These are phyloP conservation scores for Cutaneotrichosporon spelunceum DNA, from an alignment of 1,284 basidiomycete genomes.

Conservation along the genomic window DNA sequence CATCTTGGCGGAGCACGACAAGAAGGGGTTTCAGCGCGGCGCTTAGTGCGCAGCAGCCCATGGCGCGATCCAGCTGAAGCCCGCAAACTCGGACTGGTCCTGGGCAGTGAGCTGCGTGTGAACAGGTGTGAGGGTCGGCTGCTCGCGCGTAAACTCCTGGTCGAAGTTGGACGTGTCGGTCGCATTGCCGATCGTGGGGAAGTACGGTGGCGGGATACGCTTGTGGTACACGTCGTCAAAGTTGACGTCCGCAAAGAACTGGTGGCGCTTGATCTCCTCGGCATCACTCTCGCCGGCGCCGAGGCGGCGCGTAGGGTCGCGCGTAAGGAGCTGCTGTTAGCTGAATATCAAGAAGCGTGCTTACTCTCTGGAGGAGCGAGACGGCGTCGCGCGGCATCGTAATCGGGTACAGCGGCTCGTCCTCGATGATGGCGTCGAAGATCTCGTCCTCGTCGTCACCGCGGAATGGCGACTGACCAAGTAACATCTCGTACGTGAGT, in stretches of 20 bases:
- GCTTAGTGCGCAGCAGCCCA: conserved; percentile 25
- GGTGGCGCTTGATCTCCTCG: conserved; percentile 94
- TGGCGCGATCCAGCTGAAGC: conserved; percentile 72
- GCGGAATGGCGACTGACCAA: conserved; percentile 98
- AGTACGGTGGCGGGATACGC: conserved; percentile 94
- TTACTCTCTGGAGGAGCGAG: conserved; percentile 86
- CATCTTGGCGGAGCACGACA: not conserved
- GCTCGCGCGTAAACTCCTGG: conserved; percentile 93
- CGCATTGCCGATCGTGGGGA: conserved; percentile 71
- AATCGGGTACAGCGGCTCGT: conserved; percentile 97
- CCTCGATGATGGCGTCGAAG: conserved; percentile 97
- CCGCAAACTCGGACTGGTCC: conserved; percentile 93
- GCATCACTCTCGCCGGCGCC: conserved; percentile 89
- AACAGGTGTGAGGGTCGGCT: conserved; percentile 95
- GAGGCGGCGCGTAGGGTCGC: conserved; percentile 88
- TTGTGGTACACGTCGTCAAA: conserved; percentile 96
- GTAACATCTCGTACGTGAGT: conserved; percentile 96
- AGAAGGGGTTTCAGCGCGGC: not conserved
- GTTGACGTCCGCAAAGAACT: conserved; percentile 97
- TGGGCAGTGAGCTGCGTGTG: conserved; percentile 88
- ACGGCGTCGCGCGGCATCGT: conserved; percentile 99
- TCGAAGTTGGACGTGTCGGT: conserved; percentile 73
- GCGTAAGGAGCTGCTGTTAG: conserved; percentile 73
- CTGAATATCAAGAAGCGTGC: conserved; percentile 10
- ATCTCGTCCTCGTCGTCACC: conserved; percentile 99